These are phyloP conservation scores for Elaeis oleifera DNA, from an alignment of 202 grass and related monocot species.

Conservation along the genomic window DNA sequence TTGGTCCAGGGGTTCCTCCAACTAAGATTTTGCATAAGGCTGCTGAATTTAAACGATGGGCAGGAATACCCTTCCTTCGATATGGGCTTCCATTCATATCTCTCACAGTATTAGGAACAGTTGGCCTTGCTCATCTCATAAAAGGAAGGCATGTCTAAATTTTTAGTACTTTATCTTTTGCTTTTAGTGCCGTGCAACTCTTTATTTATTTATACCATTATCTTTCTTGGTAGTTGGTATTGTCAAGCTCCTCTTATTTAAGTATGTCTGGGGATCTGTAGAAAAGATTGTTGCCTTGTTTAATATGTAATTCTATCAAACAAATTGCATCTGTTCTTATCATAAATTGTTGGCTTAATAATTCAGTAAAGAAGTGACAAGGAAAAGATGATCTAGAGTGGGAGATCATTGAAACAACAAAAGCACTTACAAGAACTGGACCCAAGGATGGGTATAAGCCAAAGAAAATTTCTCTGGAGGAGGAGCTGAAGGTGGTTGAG, in stretches of 20 bases:
- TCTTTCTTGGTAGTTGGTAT: no score
- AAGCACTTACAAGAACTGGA: constrained; percentile 62
- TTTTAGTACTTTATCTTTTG: background rate
- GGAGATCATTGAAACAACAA: constrained; percentile 79
- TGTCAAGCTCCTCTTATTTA: no score
- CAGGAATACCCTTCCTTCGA: constrained; percentile 60
- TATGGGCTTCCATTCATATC: constrained; percentile 87
- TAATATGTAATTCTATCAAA: no score
- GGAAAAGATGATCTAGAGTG: constrained; percentile 94
- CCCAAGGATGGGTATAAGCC: constrained; percentile 66
- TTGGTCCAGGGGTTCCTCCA: constrained; percentile 21
- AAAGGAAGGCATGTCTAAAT: constrained; percentile 53
- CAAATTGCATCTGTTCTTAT: no score
- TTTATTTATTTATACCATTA: no score
- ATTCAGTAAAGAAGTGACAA: constrained; percentile 80
- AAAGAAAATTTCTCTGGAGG: constrained; percentile 78
- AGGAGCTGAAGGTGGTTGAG: constrained; percentile 64
- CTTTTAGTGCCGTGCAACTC: no score
- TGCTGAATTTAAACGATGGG: constrained; percentile 70
- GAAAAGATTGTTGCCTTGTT: no score
- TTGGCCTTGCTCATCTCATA: constrained; percentile 81
- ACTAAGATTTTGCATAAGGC: constrained; percentile 39
- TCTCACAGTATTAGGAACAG: constrained; percentile 72
- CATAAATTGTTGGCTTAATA: constrained; percentile 15
- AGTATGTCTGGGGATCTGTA: no score